Evolutionary conservation across 768 basidiomycete species (phyloP).

Genomic region (Cubamyces sp.): DNA sequence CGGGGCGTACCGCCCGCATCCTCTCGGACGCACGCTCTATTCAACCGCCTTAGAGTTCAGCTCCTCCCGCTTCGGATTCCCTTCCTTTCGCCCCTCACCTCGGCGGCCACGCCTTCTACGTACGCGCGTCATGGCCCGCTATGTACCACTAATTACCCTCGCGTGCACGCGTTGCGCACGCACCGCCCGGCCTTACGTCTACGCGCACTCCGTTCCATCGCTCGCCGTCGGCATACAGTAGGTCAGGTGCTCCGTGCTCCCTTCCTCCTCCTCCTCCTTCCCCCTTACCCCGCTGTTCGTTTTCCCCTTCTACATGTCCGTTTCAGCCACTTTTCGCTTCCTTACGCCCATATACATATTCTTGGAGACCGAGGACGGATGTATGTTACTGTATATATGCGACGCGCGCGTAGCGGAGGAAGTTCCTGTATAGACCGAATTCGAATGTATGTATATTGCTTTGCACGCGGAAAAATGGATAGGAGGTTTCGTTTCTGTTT

Average conservation of each 20-base stretch:
- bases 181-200: background rate
- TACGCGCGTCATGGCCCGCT: background rate
- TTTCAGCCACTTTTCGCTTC: too few relatives aligned
- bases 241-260: too few relatives aligned
- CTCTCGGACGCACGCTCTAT: background rate
- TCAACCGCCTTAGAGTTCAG: slow-evolving; percentile 2
- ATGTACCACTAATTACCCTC: background rate
- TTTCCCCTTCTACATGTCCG: background rate
- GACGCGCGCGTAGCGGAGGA: background rate
- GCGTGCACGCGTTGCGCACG: too few relatives aligned
- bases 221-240: background rate
- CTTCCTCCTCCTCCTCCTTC: too few relatives aligned
- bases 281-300: background rate
- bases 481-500: background rate
- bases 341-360: too few relatives aligned
- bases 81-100: too few relatives aligned
- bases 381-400: slow-evolving; percentile 14
- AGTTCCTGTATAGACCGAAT: background rate
- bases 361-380: background rate
- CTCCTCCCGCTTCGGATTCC: background rate
- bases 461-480: background rate
- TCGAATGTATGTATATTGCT: slow-evolving; percentile 7
- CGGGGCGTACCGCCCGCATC: background rate
- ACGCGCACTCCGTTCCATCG: background rate
- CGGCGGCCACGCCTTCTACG: too few relatives aligned